Base-by-base conservation (phyloP, 805 yeast genomes). In the Torulaspora microellipsoides region DNA sequence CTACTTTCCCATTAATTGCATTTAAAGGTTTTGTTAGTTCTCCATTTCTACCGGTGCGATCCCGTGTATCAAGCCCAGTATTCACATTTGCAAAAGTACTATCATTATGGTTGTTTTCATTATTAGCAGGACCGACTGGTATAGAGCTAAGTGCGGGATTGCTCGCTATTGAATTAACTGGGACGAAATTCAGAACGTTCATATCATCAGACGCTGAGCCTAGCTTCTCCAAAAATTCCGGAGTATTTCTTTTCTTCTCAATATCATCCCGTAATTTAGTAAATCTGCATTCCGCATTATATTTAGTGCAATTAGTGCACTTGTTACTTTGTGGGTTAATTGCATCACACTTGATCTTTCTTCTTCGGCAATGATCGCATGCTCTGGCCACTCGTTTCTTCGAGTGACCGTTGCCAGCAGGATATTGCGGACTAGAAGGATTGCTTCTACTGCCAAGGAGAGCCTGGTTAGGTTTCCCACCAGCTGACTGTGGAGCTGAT, bases 291-390 rank as follows among this genome's bases (percentile, higher is more conserved):
- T 38, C 42, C 4, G 53, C 45, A 17, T 51, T 43, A 37, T 52
- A 59, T 36, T 56, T 62, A 12, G 46, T 45, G 48, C 66, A 62
- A 46, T 60, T 60, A 15, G 51, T 40, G 45, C 66, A 62, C 47
- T 55, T 58, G 9, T 51, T 49, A 2, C 51, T 47, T 8, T 36
- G 31, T 3, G 53, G 49, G 37, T 58, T 49, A 7, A 60, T 37
- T 4, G 51, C 45, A 17, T 53, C 63, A 46, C 66, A 62, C 40
- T 59, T 59, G 29, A 62, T 58, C 43, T 62, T 62, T 34, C 65
- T 52, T 39, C 48, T 60, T 40, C 66, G 53, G 47, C 66, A 62
- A 40, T 54, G 55, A 46, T 62, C 66, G 48, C 66, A 62, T 11
- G 66, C 66, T 38, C 54, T 58, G 9, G 60, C 42, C 8, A 56